phyloP scores from a whole-genome alignment of 2,329 filamentous ascomycete genomes.

The Colletotrichum filicis region DNA sequence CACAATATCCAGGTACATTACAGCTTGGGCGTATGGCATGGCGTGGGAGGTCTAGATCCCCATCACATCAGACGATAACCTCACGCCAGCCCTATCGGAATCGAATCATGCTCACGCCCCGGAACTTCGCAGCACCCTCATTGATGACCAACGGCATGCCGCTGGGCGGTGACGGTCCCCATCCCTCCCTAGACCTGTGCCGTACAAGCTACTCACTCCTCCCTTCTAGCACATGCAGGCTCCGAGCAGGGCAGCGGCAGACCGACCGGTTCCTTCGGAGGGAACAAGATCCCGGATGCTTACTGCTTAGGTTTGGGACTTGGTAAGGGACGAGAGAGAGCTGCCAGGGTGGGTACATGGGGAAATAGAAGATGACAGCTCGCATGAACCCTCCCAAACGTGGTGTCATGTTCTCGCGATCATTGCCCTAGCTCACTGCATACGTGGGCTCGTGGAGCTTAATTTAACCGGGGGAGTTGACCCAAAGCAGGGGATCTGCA shows the following conservation, averaged over 20 bases:
- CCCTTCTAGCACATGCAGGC: neutral
- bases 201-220: constrained; percentile 32
- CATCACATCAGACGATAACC: neutral
- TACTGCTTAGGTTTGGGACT: neutral
- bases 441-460: neutral
- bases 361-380: constrained; percentile 9
- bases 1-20: no score
- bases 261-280: neutral
- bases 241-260: constrained; percentile 4
- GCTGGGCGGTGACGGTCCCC: no score
- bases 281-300: neutral
- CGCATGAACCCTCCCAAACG: constrained; percentile 1
- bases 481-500: neutral
- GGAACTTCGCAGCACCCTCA: constrained; percentile 57
- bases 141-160: constrained; percentile 65
- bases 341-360: neutral
- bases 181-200: no score
- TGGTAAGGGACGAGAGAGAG: neutral
- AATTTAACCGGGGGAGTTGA: neutral
- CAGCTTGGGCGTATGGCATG: no score
- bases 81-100: constrained; percentile 51
- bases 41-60: neutral
- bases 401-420: constrained; percentile 28
- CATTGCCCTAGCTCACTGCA: neutral
- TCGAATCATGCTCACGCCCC: constrained; percentile 61